phyloP scores from a whole-genome alignment of 352 stramenopile genomes.

The Globisporangium polare region DNA sequence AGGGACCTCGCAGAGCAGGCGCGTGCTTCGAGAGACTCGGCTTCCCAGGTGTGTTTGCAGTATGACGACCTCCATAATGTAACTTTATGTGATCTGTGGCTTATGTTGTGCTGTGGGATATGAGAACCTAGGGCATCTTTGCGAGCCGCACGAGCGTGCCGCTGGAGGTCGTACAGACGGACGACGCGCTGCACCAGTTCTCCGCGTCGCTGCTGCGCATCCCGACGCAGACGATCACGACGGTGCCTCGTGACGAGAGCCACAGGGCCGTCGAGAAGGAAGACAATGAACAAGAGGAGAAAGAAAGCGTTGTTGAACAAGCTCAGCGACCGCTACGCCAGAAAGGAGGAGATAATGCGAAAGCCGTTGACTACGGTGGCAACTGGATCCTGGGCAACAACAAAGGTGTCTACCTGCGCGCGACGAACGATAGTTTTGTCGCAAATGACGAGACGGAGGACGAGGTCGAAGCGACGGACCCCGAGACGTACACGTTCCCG shows the following conservation, averaged over 20 bases:
- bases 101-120: neutral
- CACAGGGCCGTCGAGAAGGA: constrained; percentile 17
- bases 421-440: constrained; percentile 69
- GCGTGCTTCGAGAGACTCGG: constrained; percentile 23
- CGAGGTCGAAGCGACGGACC: constrained; percentile 33
- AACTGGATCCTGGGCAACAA: constrained; percentile 82
- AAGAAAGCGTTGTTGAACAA: neutral
- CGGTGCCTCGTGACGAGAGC: constrained; percentile 61
- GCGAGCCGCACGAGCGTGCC: constrained; percentile 24
- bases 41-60: constrained; percentile 19
- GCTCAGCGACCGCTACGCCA: neutral
- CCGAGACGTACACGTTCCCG: constrained; percentile 42
- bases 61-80: neutral
- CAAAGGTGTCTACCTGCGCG: constrained; percentile 70
- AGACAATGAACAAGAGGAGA: constrained; percentile 20
- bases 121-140: constrained; percentile 56
- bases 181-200: constrained; percentile 58
- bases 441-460: constrained; percentile 60
- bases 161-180: constrained; percentile 54
- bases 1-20: constrained; percentile 31
- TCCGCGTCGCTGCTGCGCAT: constrained; percentile 65
- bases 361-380: constrained; percentile 40
- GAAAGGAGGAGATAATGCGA: neutral
- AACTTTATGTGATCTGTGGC: neutral
- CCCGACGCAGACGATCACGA: constrained; percentile 75